phyloP scores from a whole-genome alignment of 805 yeast species.

The Hanseniaspora osmophila region DNA sequence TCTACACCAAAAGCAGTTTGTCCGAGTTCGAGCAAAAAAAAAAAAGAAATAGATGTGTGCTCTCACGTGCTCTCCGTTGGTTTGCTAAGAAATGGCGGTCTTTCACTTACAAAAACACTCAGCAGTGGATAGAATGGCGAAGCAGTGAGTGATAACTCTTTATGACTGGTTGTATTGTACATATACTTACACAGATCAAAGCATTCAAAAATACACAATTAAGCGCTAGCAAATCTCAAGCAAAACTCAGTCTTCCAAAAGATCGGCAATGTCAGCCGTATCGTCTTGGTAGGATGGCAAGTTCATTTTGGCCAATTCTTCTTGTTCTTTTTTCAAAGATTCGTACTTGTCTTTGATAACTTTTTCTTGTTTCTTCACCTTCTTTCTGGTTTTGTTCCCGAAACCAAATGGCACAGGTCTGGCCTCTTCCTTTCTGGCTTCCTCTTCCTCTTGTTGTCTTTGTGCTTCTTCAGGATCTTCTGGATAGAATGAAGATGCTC shows the following conservation, averaged over 20 bases:
- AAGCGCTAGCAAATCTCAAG: not conserved
- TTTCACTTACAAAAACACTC: too few species aligned
- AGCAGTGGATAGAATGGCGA: too few species aligned
- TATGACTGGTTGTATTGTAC: too few species aligned
- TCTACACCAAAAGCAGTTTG: too few species aligned
- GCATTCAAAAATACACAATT: too few species aligned
- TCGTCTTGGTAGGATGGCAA: conserved; percentile 32
- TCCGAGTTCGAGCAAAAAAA: too few species aligned
- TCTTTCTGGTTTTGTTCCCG: conserved; percentile 63
- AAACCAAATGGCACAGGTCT: conserved; percentile 47
- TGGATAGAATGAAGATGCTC: conserved; percentile 5
- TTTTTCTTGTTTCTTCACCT: conserved; percentile 40
- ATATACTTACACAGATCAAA: too few species aligned
- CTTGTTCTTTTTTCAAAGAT: conserved; percentile 17
- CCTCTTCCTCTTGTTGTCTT: conserved; percentile 24
- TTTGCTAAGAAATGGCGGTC: too few species aligned
- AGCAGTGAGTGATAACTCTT: too few species aligned
- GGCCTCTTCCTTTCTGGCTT: conserved; percentile 23
- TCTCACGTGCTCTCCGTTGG: too few species aligned
- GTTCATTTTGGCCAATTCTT: conserved; percentile 26
- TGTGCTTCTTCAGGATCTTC: conserved; percentile 20
- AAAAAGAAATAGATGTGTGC: too few species aligned
- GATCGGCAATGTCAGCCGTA: conserved; percentile 53
- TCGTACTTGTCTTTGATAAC: conserved; percentile 34
- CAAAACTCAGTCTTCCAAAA: conserved; percentile 38